Percentiles rank a stretch among this genome's conserved stretches.
phyloP scores from a whole-genome alignment of 1,284 basidiomycete species.

The Malassezia obtusa region DNA sequence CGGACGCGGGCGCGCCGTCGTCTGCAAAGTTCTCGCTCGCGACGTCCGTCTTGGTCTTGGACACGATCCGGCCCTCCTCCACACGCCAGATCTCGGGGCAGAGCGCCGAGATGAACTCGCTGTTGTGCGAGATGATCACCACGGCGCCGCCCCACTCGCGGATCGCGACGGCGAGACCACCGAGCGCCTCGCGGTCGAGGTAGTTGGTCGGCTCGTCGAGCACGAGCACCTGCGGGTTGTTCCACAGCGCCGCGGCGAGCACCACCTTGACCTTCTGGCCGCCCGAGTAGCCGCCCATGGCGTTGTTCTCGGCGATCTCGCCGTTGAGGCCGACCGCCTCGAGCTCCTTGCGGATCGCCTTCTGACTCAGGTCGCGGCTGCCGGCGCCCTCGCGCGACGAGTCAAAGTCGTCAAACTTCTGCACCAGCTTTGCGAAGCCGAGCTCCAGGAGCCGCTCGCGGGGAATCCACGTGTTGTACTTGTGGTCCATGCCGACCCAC shows the following conservation, averaged over 20 bases:
- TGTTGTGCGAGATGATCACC: conserved; percentile 91
- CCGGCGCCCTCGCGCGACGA: conserved; percentile 59
- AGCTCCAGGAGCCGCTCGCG: conserved; percentile 79
- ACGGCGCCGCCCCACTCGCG: conserved; percentile 93
- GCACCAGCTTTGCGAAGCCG: conserved; percentile 81
- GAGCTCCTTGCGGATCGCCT: conserved; percentile 46
- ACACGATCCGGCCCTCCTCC: conserved; percentile 67
- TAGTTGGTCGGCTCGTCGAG: conserved; percentile 79
- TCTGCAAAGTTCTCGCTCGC: conserved; percentile 65
- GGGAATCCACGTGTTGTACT: conserved; percentile 84
- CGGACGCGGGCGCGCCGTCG: conserved; percentile 50
- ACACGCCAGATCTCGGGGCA: conserved; percentile 57
- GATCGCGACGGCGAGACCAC: conserved; percentile 90
- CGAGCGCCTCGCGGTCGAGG: conserved; percentile 57
- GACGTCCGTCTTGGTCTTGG: conserved; percentile 74
- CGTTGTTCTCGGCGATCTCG: conserved; percentile 47
- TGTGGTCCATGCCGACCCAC: conserved; percentile 87
- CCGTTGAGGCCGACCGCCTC: conserved; percentile 77
- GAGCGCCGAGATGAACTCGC: conserved; percentile 46
- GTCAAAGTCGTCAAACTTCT: conserved; percentile 94
- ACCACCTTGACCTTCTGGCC: conserved; percentile 89
- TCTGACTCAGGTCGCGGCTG: conserved; percentile 59
- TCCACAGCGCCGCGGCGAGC: conserved; percentile 47
- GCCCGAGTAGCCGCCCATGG: conserved; percentile 42
- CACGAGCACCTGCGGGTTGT: conserved; percentile 44